phyloP scores from a whole-genome alignment of 176 grass and related monocot species.

The Luzula sylvatica region DNA sequence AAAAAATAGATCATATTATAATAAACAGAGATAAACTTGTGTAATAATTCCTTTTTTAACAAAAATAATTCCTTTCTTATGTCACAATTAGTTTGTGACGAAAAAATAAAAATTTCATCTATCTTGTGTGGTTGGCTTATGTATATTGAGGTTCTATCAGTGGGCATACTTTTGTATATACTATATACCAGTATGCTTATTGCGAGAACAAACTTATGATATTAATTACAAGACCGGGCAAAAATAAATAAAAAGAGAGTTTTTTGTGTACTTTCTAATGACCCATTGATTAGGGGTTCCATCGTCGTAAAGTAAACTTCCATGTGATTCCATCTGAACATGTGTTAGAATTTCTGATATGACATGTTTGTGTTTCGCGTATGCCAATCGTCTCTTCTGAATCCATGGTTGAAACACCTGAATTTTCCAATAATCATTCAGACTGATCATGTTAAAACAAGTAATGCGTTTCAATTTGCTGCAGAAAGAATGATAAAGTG shows the following conservation, averaged over 20 bases:
- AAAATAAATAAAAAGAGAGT: no score
- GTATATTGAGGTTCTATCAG: no score
- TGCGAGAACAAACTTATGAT: no score
- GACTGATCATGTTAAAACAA: neutral
- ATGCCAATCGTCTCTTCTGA: slow-evolving; percentile 55
- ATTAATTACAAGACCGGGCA: no score
- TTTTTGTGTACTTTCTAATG: slow-evolving; percentile 44
- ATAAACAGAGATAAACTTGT: neutral
- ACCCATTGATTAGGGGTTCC: slow-evolving; percentile 44
- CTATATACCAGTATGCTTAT: no score
- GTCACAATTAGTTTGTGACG: no score
- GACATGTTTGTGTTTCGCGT: slow-evolving; percentile 54
- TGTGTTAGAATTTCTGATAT: slow-evolving; percentile 71
- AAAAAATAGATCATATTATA: neutral
- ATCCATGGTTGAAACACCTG: slow-evolving; percentile 85
- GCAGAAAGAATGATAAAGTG: neutral
- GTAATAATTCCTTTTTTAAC: neutral
- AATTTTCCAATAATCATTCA: slow-evolving; percentile 2
- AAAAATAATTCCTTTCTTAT: neutral
- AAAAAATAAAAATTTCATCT: no score
- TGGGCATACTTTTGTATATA: no score
- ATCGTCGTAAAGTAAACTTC: slow-evolving; percentile 40
- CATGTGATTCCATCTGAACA: slow-evolving; percentile 48
- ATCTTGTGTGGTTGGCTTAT: no score
- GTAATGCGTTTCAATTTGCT: slow-evolving; percentile 7